Base-by-base conservation (phyloP, 306 rosid species). In the Boehmeria nivea region DNA sequence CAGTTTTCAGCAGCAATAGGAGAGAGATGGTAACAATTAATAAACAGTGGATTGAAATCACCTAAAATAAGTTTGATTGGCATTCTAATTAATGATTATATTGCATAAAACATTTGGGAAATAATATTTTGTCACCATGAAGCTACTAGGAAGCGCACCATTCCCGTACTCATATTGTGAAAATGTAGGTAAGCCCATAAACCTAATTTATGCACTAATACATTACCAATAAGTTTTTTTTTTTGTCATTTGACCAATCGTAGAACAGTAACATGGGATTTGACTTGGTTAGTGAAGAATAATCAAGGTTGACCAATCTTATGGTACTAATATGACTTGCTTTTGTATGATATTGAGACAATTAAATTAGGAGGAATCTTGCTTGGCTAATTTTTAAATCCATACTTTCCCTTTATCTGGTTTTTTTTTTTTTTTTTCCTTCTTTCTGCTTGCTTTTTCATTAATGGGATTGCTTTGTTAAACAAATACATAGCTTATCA, bases 221-320 rank as follows among this genome's bases (percentile, higher is more conserved):
- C 55, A 23, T 51, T n/a, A 37, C 24, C 45, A 44, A 54, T 74
- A 66, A 67, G 76, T 14, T 53, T 72, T n/a, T n/a, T n/a, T n/a
- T n/a, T n/a, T n/a, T n/a, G n/a, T 13, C 36, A 44, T 70, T 38
- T 58, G 69, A 71, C 85, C 67, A 79, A 82, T 80, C 56, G 57
- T 51, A 57, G 42, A 40, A 28, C 24, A 45, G 57, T 61, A 69
- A 63, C 63, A 68, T 83, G 91, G 69, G 61, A 46, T 57, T 77
- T 75, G 72, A 83, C 72, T 77, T 77, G 76, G 57, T 64, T 61
- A 61, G 57, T 46, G 20, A 27, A 34, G 43, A 42, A 25, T 15
- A 44, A 49, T 69, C 54, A 28, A n/a, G 64, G 43, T 71, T 64
- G 65, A 69, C 83, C 83, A 76, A 76, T 68, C 74, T 42, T 54